Base-by-base conservation (phyloP, 768 basidiomycete species). In the Pleurotus giganteus region DNA sequence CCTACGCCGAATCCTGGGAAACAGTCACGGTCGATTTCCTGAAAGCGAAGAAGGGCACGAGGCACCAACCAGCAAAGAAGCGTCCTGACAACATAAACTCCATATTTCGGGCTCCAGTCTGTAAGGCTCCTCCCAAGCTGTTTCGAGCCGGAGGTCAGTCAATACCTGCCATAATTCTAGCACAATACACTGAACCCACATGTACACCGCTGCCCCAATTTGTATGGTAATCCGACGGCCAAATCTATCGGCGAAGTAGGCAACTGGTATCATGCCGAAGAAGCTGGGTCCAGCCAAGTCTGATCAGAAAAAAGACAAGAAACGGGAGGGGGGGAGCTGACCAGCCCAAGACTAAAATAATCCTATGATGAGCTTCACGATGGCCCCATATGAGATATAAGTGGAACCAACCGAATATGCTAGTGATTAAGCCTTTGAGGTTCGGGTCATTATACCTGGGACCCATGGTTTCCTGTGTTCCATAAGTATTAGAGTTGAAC, bases 41-140 rank as follows among this genome's bases (percentile, higher is more conserved):
- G 34, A 9, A 53, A 24, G 21, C 4, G 19, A 19, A 23, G 26
- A 34, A 8, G 19, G 11, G 13, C 1, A 27, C 36, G 9, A 17
- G 21, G 11, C 19, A 52, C 63, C 13, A 58, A 63, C 78, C 78
- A 12, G 79, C 80, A 53, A 80, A 76, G 69, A 80, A 80, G 2
- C 79, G 71, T 2, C 80, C 79, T 17, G 73, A 73, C 9, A 75
- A 69, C 77, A 81, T 79, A 67, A 75, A 71, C 55, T 72, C 69
- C 67, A 79, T 72, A 55, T 71, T 78, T 45, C 65, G 66, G 0
- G 78, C 78, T 3, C 70, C 77, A 0, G 76, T 77, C 58, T 80
- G 79, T 4, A 80, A 65, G 1, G 68, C 71, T 2, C 79, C 79
- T 3, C 79, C 77, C 19, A 78, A 57, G 7, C 73, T 76, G 24